A percentile compares a stretch with the other conserved stretches of the same genome.
These are phyloP conservation scores for Backusella sp. DNA, from an alignment of 192 early-diverging fungal genomes.

Conservation along the genomic window DNA sequence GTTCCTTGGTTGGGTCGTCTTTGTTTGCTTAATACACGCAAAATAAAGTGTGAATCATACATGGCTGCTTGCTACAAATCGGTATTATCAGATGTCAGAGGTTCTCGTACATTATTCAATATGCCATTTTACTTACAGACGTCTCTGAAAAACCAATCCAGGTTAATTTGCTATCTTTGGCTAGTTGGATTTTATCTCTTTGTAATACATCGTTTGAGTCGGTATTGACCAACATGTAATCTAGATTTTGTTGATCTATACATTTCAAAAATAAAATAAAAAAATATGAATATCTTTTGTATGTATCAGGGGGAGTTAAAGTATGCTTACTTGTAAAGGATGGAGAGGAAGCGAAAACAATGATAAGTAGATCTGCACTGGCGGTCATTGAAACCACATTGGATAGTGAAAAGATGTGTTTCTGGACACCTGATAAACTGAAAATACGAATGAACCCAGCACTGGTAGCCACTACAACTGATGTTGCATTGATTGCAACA, in stretches of 20 bases:
- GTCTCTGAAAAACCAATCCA: conserved; percentile 90
- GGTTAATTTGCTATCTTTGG: conserved; percentile 54
- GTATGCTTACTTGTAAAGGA: background rate
- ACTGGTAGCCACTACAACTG: conserved; percentile 72
- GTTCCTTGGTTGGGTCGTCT: conserved; percentile 57
- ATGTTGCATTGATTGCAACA: conserved; percentile 68
- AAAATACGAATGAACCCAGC: conserved; percentile 78
- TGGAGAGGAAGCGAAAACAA: background rate
- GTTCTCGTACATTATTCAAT: conserved; percentile 9
- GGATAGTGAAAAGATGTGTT: conserved; percentile 63
- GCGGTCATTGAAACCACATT: conserved; percentile 46
- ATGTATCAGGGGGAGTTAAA: background rate
- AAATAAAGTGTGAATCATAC: conserved; percentile 79
- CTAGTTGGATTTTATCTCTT: conserved; percentile 62
- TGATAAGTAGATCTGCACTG: conserved; percentile 38
- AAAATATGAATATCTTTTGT: too few relatives aligned
- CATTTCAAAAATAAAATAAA: too few relatives aligned
- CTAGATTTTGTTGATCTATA: conserved; percentile 53
- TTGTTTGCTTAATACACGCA: conserved; percentile 71
- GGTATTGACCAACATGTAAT: conserved; percentile 66
- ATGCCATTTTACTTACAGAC: conserved; percentile 43
- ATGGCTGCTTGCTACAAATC: conserved; percentile 59
- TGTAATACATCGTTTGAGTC: conserved; percentile 49
- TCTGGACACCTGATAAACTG: conserved; percentile 76
- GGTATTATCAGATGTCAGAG: background rate